These are phyloP conservation scores for Paxillus rubicundulus DNA, from an alignment of 768 basidiomycete genomes.

Conservation along the genomic window DNA sequence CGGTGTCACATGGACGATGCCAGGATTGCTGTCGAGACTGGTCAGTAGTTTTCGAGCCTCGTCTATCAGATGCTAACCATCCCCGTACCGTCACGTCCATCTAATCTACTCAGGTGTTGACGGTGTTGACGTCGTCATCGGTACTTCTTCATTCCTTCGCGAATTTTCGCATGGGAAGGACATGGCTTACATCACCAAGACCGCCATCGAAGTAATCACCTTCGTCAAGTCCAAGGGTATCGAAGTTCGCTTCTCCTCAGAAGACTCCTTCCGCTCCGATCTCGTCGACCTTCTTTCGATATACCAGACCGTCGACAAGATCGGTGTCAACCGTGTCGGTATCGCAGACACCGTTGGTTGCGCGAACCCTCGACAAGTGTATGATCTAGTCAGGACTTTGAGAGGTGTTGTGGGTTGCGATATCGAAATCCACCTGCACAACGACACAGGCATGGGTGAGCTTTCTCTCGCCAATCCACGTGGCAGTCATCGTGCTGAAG, in stretches of 20 bases:
- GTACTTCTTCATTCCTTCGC: conserved; percentile 97
- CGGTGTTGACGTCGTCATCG: conserved; percentile 98
- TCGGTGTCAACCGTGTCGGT: conserved; percentile 97
- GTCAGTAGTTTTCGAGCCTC: conserved; percentile 38
- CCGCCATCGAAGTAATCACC: conserved; percentile 97
- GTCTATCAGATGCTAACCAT: not conserved
- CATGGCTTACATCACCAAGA: conserved; percentile 99
- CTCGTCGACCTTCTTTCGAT: conserved; percentile 97
- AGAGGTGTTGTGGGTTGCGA: conserved; percentile 96
- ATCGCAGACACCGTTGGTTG: conserved; percentile 99
- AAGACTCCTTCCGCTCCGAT: conserved; percentile 99
- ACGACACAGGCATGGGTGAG: conserved; percentile 95
- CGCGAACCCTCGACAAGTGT: conserved; percentile 97
- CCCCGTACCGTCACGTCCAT: not conserved
- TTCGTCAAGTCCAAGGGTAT: conserved; percentile 99
- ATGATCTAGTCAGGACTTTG: conserved; percentile 94
- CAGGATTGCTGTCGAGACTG: conserved; percentile 96
- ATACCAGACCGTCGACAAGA: conserved; percentile 99
- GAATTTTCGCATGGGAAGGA: conserved; percentile 99
- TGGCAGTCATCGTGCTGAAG: conserved; percentile 6
- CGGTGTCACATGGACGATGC: conserved; percentile 99
- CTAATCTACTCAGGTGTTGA: conserved; percentile 69
- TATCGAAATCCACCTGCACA: conserved; percentile 97
- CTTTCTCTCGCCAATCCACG: not conserved
- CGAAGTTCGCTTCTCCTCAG: conserved; percentile 99